These are phyloP conservation scores for Durotheca rogersii DNA, from an alignment of 495 filamentous ascomycete genomes.

Conservation along the genomic window DNA sequence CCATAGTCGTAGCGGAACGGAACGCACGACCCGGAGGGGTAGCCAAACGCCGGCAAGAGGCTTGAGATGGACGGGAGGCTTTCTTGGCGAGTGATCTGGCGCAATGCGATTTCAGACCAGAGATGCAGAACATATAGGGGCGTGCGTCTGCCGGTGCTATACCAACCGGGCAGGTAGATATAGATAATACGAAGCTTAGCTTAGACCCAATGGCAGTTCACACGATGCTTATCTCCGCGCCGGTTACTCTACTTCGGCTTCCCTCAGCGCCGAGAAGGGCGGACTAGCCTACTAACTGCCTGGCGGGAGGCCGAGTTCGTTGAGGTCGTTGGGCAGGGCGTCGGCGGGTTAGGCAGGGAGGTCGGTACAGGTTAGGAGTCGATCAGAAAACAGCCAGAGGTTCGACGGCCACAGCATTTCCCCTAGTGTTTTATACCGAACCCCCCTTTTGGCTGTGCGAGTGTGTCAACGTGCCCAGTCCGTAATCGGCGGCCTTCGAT, in stretches of 20 bases:
- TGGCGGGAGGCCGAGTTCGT: too few species aligned
- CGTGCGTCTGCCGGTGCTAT: background rate
- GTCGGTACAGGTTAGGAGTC: too few species aligned
- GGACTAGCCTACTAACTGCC: too few species aligned
- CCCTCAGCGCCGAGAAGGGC: too few species aligned
- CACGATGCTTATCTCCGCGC: background rate
- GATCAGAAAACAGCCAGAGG: too few species aligned
- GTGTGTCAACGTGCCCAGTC: slow-evolving; percentile 1
- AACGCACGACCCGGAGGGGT: slow-evolving; percentile 20
- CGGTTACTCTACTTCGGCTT: background rate
- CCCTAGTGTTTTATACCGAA: too few species aligned
- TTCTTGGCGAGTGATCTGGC: slow-evolving; percentile 4
- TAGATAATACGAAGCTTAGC: too few species aligned
- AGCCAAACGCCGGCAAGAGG: background rate
- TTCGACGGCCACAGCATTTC: too few species aligned
- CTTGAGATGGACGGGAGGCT: too few species aligned
- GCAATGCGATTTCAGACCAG: slow-evolving; percentile 5
- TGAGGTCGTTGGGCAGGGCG: too few species aligned
- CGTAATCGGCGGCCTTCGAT: slow-evolving; percentile 28
- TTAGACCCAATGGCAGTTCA: background rate
- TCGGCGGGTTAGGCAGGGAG: too few species aligned
- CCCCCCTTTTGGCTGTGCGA: background rate
- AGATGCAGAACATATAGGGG: slow-evolving; percentile 23
- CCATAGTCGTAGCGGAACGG: slow-evolving; percentile 29
- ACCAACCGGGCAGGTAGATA: too few species aligned